A percentile compares a stretch with the other conserved stretches of the same genome.
Conservation (phyloP, 2,329 filamentous ascomycete genomes). For the Allantophomopsis lycopodina region DNA sequence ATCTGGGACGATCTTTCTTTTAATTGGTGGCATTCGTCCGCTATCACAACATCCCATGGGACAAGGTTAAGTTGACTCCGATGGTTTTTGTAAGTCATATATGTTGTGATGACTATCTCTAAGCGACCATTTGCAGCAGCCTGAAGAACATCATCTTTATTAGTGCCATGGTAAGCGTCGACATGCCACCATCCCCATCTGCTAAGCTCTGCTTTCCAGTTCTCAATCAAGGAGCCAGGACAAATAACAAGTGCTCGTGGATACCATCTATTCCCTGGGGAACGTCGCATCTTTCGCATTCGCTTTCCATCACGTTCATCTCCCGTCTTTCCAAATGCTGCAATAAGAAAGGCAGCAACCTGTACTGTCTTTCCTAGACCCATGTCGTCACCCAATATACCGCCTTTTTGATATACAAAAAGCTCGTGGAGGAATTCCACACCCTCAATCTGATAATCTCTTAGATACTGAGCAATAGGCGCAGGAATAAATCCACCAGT, state of each 20-base stretch:
- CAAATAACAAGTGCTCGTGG: slow-evolving; percentile 76
- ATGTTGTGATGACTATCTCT: slow-evolving; percentile 92
- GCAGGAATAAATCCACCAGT: slow-evolving; percentile 77
- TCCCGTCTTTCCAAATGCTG: slow-evolving; percentile 86
- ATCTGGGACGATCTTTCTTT: slow-evolving; percentile 69
- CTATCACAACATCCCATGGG: slow-evolving; percentile 86
- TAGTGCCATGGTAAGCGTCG: slow-evolving; percentile 63
- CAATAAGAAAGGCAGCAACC: slow-evolving; percentile 82
- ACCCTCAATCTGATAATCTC: slow-evolving; percentile 83
- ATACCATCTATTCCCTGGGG: slow-evolving; percentile 55
- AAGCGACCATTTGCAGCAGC: slow-evolving; percentile 63
- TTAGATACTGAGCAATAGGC: slow-evolving; percentile 78
- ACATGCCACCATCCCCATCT: slow-evolving; percentile 96
- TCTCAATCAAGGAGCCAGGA: slow-evolving; percentile 75
- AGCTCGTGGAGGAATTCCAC: slow-evolving; percentile 74
- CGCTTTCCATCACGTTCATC: slow-evolving; percentile 75
- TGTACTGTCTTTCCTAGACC: slow-evolving; percentile 94
- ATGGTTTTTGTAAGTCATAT: slow-evolving; percentile 75
- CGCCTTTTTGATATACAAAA: slow-evolving; percentile 84
- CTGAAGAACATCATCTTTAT: slow-evolving; percentile 55
- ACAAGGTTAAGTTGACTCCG: slow-evolving; percentile 65
- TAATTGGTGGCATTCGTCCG: slow-evolving; percentile 84
- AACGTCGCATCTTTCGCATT: slow-evolving; percentile 71
- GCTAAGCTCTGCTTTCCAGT: slow-evolving; percentile 78
- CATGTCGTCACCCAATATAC: slow-evolving; percentile 90